These are phyloP conservation scores for Ensete ventricosum DNA, from an alignment of 176 grass and related monocot genomes.

Conservation along the genomic window DNA sequence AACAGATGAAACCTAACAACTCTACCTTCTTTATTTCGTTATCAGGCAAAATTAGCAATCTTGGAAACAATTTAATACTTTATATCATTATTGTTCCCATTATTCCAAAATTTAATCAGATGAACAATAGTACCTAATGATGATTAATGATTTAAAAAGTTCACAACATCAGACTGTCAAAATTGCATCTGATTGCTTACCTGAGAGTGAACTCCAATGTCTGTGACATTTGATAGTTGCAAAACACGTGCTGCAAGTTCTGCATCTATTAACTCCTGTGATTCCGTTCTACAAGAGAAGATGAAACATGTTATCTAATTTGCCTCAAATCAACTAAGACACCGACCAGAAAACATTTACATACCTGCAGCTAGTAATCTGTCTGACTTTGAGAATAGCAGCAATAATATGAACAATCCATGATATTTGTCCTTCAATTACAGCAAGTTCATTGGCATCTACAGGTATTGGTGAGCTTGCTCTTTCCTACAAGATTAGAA, in stretches of 20 bases:
- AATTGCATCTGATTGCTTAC: conserved; percentile 30
- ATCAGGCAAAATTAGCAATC: no score
- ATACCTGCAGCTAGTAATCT: conserved; percentile 68
- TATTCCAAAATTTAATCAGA: background rate
- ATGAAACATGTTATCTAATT: background rate
- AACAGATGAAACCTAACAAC: no score
- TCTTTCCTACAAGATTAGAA: conserved; percentile 46
- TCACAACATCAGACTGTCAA: no score
- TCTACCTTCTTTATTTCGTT: no score
- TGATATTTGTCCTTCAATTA: conserved; percentile 94
- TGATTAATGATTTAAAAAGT: no score
- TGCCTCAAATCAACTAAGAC: conserved; percentile 16
- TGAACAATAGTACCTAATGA: background rate
- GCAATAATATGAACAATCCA: conserved; percentile 98
- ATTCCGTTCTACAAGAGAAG: conserved; percentile 53
- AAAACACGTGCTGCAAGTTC: conserved; percentile 88
- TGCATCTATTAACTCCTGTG: conserved; percentile 92
- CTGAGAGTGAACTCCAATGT: conserved; percentile 69
- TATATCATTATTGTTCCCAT: no score
- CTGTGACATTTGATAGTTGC: conserved; percentile 83
- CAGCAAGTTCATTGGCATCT: conserved; percentile 59
- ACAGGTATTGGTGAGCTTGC: conserved; percentile 64
- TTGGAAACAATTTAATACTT: no score
- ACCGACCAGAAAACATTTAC: conserved; percentile 17
- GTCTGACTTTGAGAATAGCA: conserved; percentile 87